phyloP scores from a whole-genome alignment of 2,329 filamentous ascomycete species.

The Diaporthe vaccinii region DNA sequence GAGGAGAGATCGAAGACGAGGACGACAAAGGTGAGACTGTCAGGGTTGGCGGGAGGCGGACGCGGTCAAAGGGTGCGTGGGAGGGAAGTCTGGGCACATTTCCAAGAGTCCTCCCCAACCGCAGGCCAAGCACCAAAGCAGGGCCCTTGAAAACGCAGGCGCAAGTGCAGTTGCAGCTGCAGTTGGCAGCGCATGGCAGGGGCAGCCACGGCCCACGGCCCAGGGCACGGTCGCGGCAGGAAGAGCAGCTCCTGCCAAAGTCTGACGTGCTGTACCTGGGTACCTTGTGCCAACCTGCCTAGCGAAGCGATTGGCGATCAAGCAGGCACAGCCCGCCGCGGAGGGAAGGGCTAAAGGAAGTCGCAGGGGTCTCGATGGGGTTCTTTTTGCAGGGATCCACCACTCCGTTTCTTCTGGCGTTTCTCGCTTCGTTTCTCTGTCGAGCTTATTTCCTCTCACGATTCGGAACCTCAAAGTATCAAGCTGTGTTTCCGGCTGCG shows the following conservation, averaged over 20 bases:
- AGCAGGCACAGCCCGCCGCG: slow-evolving; percentile 26
- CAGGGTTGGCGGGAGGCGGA: background rate
- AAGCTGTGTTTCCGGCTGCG: slow-evolving; percentile 3
- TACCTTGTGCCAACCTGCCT: background rate
- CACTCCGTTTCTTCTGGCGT: slow-evolving; percentile 12
- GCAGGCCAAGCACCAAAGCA: slow-evolving; percentile 8
- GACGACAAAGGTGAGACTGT: slow-evolving; percentile 5
- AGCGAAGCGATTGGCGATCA: slow-evolving; percentile 28
- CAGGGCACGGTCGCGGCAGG: background rate
- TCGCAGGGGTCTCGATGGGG: background rate
- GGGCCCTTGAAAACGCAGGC: background rate
- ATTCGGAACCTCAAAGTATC: background rate
- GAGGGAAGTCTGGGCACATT: slow-evolving; percentile 22
- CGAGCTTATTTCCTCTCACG: slow-evolving; percentile 7
- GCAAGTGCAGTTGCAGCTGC: background rate
- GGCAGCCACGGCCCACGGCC: background rate
- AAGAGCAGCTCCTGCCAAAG: background rate
- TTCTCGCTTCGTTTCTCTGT: background rate
- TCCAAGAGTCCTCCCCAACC: background rate
- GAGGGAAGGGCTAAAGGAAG: background rate
- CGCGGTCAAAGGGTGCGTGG: slow-evolving; percentile 13
- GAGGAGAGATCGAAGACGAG: background rate
- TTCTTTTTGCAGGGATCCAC: background rate
- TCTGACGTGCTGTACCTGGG: background rate
- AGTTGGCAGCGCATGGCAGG: background rate